Conservation (phyloP, 805 yeast species). For the Yarrowia hollandica region DNA sequence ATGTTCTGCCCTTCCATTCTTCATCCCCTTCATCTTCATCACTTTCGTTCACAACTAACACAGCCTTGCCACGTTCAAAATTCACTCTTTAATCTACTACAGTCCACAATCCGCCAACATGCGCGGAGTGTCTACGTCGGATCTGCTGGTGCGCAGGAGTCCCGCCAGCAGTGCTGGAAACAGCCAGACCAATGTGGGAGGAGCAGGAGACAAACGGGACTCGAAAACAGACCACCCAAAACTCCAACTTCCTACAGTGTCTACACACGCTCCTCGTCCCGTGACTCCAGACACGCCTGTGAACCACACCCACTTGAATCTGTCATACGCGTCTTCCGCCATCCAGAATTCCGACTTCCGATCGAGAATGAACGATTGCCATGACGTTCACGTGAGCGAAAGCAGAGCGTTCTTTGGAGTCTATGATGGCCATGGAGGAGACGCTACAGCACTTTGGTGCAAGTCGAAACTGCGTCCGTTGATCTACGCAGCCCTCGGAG, state of each 20-base stretch:
- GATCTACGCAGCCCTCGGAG: slow-evolving; percentile 6
- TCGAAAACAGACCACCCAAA: no score
- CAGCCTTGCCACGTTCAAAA: no score
- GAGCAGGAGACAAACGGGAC: no score
- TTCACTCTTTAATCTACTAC: slow-evolving; percentile 18
- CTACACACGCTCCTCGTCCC: neutral
- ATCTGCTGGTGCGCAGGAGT: slow-evolving; percentile 3
- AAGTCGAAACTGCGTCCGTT: slow-evolving; percentile 20
- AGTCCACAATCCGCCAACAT: slow-evolving; percentile 5
- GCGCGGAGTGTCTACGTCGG: slow-evolving; percentile 12
- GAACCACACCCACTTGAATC: neutral
- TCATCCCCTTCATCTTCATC: no score
- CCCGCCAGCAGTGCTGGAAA: neutral
- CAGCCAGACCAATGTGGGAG: neutral
- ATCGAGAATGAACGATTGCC: slow-evolving; percentile 15
- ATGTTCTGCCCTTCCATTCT: no score
- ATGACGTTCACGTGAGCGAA: slow-evolving; percentile 3
- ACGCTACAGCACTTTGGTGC: slow-evolving; percentile 18
- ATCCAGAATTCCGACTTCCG: slow-evolving; percentile 24
- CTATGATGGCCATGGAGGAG: slow-evolving; percentile 26
- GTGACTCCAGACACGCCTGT: neutral
- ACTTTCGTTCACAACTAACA: no score
- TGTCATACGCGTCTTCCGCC: neutral
- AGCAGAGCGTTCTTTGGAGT: slow-evolving; percentile 20
- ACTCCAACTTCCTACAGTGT: neutral